Evolutionary conservation across 306 rosid genomes (phyloP).

Genomic region (Ammopiptanthus mongolicus): DNA sequence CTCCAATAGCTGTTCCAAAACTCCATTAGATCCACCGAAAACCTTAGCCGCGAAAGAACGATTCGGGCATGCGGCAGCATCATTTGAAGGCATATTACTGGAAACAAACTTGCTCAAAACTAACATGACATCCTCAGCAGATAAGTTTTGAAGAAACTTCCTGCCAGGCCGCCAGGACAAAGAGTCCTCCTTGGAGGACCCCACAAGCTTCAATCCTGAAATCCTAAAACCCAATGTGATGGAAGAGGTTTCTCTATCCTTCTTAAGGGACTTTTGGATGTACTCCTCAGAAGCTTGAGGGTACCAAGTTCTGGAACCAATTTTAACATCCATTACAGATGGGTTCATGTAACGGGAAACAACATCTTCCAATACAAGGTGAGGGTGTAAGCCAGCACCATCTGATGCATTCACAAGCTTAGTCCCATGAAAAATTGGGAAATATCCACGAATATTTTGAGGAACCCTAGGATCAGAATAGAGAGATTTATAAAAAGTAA

Average conservation of each 20-base stretch:
- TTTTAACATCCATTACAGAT: constrained; percentile 60
- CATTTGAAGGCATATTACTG: constrained; percentile 27
- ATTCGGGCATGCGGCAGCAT: constrained; percentile 30
- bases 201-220: constrained; percentile 56
- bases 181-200: constrained; percentile 24
- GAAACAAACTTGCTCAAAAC: constrained; percentile 64
- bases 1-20: constrained; percentile 53
- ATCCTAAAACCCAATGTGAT: constrained; percentile 58
- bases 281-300: constrained; percentile 59
- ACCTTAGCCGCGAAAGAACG: constrained; percentile 40
- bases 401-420: constrained; percentile 52
- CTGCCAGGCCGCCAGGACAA: constrained; percentile 52
- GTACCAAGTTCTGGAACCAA: constrained; percentile 83
- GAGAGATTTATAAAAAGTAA: constrained; percentile 42
- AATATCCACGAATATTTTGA: constrained; percentile 33
- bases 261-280: constrained; percentile 38
- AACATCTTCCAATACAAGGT: constrained; percentile 58
- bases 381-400: constrained; percentile 65
- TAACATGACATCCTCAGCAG: constrained; percentile 24
- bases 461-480: constrained; percentile 34
- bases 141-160: constrained; percentile 20
- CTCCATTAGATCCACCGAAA: constrained; percentile 45
- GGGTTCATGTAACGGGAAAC: constrained; percentile 26
- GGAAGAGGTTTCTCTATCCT: constrained; percentile 50
- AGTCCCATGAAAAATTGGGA: constrained; percentile 62